Conservation (phyloP, 495 filamentous ascomycete species). For the Sordaria brevicollis region DNA sequence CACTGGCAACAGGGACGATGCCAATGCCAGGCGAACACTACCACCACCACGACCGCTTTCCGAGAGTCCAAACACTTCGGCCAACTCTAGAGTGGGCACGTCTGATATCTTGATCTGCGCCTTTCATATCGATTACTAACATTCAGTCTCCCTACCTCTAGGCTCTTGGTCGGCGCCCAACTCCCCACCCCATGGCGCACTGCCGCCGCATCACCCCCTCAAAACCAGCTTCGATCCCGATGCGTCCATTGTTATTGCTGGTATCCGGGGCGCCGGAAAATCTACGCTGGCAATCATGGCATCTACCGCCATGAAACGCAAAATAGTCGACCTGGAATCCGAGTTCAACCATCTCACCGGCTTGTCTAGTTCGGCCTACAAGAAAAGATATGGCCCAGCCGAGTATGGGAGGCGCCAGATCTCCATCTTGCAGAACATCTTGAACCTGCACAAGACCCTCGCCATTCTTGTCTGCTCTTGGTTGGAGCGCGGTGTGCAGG, state of each 20-base stretch:
- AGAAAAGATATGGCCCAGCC: constrained; percentile 42
- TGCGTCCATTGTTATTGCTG: constrained; percentile 58
- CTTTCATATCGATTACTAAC: neutral
- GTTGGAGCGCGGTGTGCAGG: constrained; percentile 45
- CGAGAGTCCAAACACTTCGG: neutral
- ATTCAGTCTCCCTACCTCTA: neutral
- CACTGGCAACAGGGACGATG: neutral
- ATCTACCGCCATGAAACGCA: constrained; percentile 50
- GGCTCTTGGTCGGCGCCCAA: constrained; percentile 4
- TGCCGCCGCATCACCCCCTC: neutral
- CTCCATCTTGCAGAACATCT: constrained; percentile 46
- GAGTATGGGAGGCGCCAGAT: constrained; percentile 48
- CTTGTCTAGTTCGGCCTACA: constrained; percentile 46
- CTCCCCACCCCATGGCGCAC: constrained; percentile 1
- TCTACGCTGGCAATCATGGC: constrained; percentile 60
- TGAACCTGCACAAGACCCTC: constrained; percentile 45
- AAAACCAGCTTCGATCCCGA: constrained; percentile 36
- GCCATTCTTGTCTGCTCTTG: constrained; percentile 57
- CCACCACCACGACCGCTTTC: neutral
- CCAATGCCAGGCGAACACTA: neutral
- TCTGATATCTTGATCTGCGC: neutral
- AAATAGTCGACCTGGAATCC: constrained; percentile 53
- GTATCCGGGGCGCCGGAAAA: constrained; percentile 60
- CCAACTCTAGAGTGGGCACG: neutral
- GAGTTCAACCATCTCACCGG: constrained; percentile 52